These are phyloP conservation scores for Pyricularia pennisetigena DNA, from an alignment of 2,329 filamentous ascomycete genomes.

Conservation along the genomic window DNA sequence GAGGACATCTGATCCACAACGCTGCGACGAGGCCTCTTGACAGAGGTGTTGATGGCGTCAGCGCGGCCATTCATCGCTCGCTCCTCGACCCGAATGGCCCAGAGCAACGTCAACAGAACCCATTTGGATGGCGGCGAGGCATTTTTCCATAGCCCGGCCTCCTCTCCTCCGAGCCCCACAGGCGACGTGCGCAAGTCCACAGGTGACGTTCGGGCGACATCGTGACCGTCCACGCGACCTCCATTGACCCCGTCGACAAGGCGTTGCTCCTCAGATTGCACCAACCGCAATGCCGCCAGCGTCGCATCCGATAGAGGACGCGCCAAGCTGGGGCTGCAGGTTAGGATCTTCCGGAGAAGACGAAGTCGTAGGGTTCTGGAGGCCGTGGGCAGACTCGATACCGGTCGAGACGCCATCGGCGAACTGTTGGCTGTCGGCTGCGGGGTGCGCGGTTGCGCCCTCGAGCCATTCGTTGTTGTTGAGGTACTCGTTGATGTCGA, in stretches of 20 bases:
- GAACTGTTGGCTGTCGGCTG: constrained; percentile 19
- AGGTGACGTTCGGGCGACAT: neutral
- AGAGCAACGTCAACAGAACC: constrained; percentile 36
- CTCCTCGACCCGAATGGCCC: constrained; percentile 33
- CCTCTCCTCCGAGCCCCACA: neutral
- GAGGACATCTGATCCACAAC: constrained; percentile 8
- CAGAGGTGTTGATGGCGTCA: constrained; percentile 3
- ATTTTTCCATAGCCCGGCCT: neutral
- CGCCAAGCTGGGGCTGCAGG: constrained; percentile 66
- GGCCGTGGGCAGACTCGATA: constrained; percentile 40
- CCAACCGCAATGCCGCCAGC: constrained; percentile 63
- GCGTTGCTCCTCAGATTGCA: constrained; percentile 41
- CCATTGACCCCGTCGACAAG: constrained; percentile 29
- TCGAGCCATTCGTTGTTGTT: constrained; percentile 22
- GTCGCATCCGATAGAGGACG: constrained; percentile 66
- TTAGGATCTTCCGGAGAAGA: constrained; percentile 55
- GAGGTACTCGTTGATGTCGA: constrained; percentile 47
- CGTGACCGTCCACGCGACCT: neutral
- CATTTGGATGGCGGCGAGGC: constrained; percentile 34
- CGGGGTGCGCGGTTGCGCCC: neutral
- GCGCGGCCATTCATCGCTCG: constrained; percentile 19
- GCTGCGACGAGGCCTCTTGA: neutral
- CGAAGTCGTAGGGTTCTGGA: constrained; percentile 50
- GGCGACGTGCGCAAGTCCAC: neutral
- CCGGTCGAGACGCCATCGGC: constrained; percentile 33